phyloP scores from a whole-genome alignment of 805 yeast species.

The Teunomyces panamensis region DNA sequence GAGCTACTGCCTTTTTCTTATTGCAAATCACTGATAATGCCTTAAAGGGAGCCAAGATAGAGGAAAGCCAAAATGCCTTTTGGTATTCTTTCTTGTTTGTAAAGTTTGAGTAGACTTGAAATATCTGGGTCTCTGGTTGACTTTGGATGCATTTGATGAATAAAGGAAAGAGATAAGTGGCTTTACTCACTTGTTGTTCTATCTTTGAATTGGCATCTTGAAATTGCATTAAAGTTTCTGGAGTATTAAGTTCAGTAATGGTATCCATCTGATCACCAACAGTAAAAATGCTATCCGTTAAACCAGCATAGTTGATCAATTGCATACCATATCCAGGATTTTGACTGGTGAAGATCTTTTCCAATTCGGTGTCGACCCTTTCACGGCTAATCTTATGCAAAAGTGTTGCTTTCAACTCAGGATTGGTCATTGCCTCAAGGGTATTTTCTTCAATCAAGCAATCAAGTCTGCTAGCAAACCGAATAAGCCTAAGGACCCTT shows the following conservation, averaged over 20 bases:
- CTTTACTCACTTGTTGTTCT: slow-evolving; percentile 15
- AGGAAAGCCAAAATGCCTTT: slow-evolving; percentile 45
- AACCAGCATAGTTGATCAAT: slow-evolving; percentile 51
- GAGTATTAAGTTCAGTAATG: slow-evolving; percentile 16
- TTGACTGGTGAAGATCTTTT: slow-evolving; percentile 65
- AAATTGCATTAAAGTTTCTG: slow-evolving; percentile 12
- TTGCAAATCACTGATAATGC: slow-evolving; percentile 34
- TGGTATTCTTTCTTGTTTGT: slow-evolving; percentile 5
- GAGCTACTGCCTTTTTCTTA: slow-evolving; percentile 32
- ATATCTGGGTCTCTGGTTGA: background rate
- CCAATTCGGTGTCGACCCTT: slow-evolving; percentile 82
- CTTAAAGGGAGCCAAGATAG: slow-evolving; percentile 51
- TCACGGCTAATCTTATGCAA: slow-evolving; percentile 80
- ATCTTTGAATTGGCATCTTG: slow-evolving; percentile 13
- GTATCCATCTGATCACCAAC: slow-evolving; percentile 20
- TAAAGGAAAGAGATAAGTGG: slow-evolving; percentile 21
- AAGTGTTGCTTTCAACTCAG: slow-evolving; percentile 56
- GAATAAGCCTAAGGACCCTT: slow-evolving; percentile 75
- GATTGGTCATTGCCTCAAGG: slow-evolving; percentile 59
- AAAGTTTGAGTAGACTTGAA: background rate
- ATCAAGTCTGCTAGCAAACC: slow-evolving; percentile 80
- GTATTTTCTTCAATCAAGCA: slow-evolving; percentile 63
- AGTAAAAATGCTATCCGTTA: slow-evolving; percentile 59
- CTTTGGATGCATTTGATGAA: slow-evolving; percentile 10
- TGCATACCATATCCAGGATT: slow-evolving; percentile 64